Conservation (phyloP, 169 alveolate genomes). For the Plasmodium berghei region DNA sequence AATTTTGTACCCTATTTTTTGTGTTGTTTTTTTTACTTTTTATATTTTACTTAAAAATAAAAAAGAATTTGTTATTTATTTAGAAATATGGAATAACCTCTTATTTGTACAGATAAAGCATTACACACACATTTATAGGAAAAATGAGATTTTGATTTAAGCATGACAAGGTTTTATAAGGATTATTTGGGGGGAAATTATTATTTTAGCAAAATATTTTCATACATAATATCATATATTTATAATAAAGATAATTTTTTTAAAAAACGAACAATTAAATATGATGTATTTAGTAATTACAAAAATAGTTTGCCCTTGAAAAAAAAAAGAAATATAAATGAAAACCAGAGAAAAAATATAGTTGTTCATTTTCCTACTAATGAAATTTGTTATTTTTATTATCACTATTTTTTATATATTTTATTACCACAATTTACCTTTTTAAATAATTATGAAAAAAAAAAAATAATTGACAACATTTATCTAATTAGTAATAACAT, state of each 20-base stretch:
- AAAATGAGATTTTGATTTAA: not conserved
- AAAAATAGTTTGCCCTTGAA: conserved; percentile 29
- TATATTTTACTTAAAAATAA: no score
- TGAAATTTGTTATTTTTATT: conserved; percentile 66
- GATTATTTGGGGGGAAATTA: conserved; percentile 36
- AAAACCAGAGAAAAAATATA: conserved; percentile 31
- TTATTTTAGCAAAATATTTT: conserved; percentile 55
- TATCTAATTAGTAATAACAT: conserved; percentile 34
- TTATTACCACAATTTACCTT: conserved; percentile 45
- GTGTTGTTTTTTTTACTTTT: no score
- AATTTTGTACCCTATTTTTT: no score
- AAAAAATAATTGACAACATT: conserved; percentile 37
- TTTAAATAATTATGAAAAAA: conserved; percentile 43
- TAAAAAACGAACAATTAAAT: conserved; percentile 28
- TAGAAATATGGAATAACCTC: no score
- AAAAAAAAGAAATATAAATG: conserved; percentile 18
- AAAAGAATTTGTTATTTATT: no score
- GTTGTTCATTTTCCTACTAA: conserved; percentile 66
- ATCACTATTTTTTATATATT: conserved; percentile 67
- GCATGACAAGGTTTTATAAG: conserved; percentile 64
- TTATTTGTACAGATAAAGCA: no score
- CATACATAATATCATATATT: conserved; percentile 35
- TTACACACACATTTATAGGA: no score
- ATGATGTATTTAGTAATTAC: conserved; percentile 24
- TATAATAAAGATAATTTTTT: conserved; percentile 66